Conservation (phyloP, 2,329 filamentous ascomycete species). For the Juglanconis oblonga region DNA sequence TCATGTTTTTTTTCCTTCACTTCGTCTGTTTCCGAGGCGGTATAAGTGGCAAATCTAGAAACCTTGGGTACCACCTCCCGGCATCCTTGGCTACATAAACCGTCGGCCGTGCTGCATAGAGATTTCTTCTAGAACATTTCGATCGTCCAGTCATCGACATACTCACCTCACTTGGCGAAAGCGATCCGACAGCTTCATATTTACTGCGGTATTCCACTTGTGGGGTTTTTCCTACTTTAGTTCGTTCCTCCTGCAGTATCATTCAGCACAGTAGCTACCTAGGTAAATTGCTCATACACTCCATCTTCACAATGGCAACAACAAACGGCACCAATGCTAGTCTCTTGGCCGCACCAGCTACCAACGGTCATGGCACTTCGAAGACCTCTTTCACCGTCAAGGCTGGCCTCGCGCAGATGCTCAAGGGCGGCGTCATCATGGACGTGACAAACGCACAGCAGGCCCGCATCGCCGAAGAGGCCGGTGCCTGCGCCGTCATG, state of each 20-base stretch:
- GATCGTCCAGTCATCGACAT: neutral
- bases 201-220: neutral
- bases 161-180: neutral
- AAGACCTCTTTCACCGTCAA: conserved; percentile 78
- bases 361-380: conserved; percentile 27
- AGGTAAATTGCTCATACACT: neutral
- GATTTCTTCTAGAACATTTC: neutral
- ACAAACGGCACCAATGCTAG: conserved; percentile 21
- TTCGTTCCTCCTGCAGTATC: neutral
- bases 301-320: conserved; percentile 20
- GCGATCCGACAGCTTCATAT: neutral
- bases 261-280: neutral
- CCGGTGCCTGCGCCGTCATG: conserved; percentile 96
- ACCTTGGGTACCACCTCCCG: neutral
- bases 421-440: conserved; percentile 99
- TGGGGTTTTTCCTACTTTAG: neutral
- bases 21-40: neutral
- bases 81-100: neutral
- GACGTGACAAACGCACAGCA: conserved; percentile 93
- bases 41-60: neutral
- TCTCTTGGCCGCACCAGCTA: conserved; percentile 15
- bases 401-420: conserved; percentile 92
- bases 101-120: neutral
- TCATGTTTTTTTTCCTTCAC: neutral
- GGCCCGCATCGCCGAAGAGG: conserved; percentile 95